A percentile compares a stretch with the other conserved stretches of the same genome.
Conservation (phyloP, 495 filamentous ascomycete genomes). For the Amphirosellinia nigrospora region DNA sequence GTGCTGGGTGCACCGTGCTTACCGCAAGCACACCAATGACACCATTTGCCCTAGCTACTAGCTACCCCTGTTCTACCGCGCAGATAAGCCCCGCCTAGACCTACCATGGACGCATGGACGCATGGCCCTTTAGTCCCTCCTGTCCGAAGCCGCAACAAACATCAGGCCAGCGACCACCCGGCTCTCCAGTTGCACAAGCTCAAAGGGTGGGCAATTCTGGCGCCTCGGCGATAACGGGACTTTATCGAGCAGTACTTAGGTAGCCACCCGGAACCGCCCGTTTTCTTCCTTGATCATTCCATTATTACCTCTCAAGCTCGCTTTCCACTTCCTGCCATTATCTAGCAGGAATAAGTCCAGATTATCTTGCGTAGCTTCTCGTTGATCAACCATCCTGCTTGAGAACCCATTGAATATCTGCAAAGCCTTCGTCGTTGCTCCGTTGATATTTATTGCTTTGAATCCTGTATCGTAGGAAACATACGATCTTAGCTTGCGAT, state of each 20-base stretch:
- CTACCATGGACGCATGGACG: neutral
- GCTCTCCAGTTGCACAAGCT: neutral
- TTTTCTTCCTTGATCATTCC: neutral
- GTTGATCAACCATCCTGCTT: neutral
- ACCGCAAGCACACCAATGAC: slow-evolving; percentile 1
- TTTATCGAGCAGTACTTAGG: slow-evolving; percentile 17
- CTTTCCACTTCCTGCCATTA: neutral
- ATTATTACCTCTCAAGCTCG: neutral
- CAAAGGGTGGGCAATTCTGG: neutral
- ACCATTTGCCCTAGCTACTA: slow-evolving; percentile 1
- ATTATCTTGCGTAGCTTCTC: neutral
- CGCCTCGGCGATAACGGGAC: slow-evolving; percentile 23
- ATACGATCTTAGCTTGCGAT: slow-evolving; percentile 18
- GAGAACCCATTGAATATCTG: slow-evolving; percentile 1
- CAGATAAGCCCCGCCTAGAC: slow-evolving; percentile 11
- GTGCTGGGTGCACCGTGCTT: slow-evolving; percentile 23
- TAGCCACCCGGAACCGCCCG: slow-evolving; percentile 22
- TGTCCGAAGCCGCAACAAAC: slow-evolving; percentile 24
- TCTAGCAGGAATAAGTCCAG: neutral
- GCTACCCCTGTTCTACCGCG: neutral
- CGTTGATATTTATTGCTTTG: neutral
- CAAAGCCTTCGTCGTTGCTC: neutral
- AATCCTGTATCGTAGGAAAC: neutral
- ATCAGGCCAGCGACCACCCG: slow-evolving; percentile 20
- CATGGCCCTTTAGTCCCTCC: slow-evolving; percentile 21